Conservation (phyloP, 1,139 yeast species). For the Kodamaea sp. region DNA sequence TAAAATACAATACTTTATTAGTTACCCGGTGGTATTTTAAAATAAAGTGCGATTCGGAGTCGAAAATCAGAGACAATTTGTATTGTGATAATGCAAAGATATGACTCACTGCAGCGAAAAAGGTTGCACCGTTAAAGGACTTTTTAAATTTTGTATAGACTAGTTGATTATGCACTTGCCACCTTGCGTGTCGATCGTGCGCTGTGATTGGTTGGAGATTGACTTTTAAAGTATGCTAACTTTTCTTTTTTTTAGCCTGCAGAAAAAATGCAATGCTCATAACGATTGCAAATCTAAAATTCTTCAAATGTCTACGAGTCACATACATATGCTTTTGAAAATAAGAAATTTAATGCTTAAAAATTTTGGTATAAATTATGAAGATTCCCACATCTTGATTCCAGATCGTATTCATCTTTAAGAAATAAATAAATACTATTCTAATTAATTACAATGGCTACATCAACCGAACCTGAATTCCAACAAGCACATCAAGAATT, state of each 20-base stretch:
- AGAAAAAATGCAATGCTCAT: conserved; percentile 4
- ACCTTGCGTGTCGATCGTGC: background rate
- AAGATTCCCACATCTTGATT: background rate
- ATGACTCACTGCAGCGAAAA: background rate
- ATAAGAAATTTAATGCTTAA: too few species aligned
- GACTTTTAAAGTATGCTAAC: conserved; percentile 3
- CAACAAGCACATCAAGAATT: conserved; percentile 98
- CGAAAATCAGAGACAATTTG: too few species aligned
- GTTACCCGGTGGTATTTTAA: too few species aligned
- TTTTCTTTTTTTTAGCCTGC: conserved; percentile 2
- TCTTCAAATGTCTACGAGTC: too few species aligned
- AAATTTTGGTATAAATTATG: background rate
- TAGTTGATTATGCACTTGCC: too few species aligned
- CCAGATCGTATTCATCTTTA: background rate
- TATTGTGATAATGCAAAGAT: background rate
- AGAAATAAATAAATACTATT: background rate
- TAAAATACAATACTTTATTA: too few species aligned
- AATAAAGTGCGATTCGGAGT: too few species aligned
- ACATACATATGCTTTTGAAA: too few species aligned
- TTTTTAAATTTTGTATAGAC: background rate
- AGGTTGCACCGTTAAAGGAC: conserved; percentile 10
- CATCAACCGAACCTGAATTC: conserved; percentile 90
- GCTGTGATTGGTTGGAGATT: conserved; percentile 9
- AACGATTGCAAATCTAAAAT: background rate
- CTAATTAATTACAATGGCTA: conserved; percentile 37